These are phyloP conservation scores for Rhodotorula paludigena DNA, from an alignment of 768 basidiomycete genomes.

Conservation along the genomic window DNA sequence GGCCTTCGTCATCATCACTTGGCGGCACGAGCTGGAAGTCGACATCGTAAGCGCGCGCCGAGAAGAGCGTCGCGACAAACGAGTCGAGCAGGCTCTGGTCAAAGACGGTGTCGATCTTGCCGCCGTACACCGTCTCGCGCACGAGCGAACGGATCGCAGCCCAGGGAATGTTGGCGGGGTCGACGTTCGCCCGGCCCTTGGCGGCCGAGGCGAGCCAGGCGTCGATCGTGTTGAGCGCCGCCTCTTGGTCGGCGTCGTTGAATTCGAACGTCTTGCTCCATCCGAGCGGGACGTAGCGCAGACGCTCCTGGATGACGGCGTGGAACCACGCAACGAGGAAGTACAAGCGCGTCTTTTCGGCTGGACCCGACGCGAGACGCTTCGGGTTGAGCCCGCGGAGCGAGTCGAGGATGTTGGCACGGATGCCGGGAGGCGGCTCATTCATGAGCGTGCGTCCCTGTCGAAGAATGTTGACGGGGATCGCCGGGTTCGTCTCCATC, in stretches of 20 bases:
- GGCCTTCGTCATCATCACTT: conserved; percentile 55
- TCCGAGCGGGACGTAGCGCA: conserved; percentile 90
- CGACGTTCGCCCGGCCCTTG: conserved; percentile 83
- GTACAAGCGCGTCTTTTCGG: conserved; percentile 85
- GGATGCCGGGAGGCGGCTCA: conserved; percentile 93
- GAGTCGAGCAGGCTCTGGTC: conserved; percentile 88
- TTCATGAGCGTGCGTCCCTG: conserved; percentile 98
- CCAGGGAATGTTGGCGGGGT: conserved; percentile 90
- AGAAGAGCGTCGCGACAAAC: conserved; percentile 87
- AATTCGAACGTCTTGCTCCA: conserved; percentile 98
- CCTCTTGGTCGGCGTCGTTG: conserved; percentile 96
- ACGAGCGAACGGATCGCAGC: conserved; percentile 85
- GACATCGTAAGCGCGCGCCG: conserved; percentile 79
- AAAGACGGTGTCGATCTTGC: conserved; percentile 87
- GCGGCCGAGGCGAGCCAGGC: conserved; percentile 75
- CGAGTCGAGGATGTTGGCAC: conserved; percentile 90
- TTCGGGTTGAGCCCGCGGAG: conserved; percentile 66
- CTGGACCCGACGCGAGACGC: conserved; percentile 75
- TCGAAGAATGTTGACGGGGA: conserved; percentile 92
- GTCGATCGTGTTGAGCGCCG: conserved; percentile 87
- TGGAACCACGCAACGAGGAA: conserved; percentile 99
- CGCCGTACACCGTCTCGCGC: conserved; percentile 87
- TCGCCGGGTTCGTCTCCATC: conserved; percentile 91
- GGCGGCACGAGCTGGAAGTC: conserved; percentile 77
- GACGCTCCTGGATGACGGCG: conserved; percentile 90